Evolutionary conservation across 2,329 filamentous ascomycete species (phyloP), one percentile per base, ranked within the genome.

Genomic region (Pseudogymnoascus sp.): DNA sequence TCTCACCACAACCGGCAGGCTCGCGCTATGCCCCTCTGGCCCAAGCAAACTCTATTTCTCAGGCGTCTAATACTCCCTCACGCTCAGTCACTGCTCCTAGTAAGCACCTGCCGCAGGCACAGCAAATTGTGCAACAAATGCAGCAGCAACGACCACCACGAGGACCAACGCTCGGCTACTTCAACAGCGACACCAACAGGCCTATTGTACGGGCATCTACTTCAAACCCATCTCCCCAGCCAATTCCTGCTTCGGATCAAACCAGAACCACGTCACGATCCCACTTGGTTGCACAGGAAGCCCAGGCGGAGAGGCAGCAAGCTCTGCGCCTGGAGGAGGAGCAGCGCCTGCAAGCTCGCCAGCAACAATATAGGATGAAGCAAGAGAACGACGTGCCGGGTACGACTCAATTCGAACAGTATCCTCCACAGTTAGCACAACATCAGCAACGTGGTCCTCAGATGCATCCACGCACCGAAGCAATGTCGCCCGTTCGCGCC

Each of bases 351-450:
- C 31, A 42, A n/a, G 35, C 58, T 4, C 59, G 31, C n/a, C 61
- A 62, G 21, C 58, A 62, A 58, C 75, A 74, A 33, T 72, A 71
- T 61, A 70, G 73, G n/a, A 64, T 71, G 64, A 72, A 73, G 63
- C 68, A 72, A 63, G 71, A 73, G 61, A 63, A 52, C 2, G 69
- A 70, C 10, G 72, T 33, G 62, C 70, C 48, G 70, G 74, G 65
- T 66, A 71, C 61, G 70, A 78, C 60, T 61, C 71, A 66, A 70
- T 76, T 63, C 59, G 72, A 73, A 58, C 64, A 66, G 10, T 73
- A 72, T 62, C 60, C 65, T 2, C 63, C 15, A 55, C 48, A 55
- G 31, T 5, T 55, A 55, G n/a, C 68, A 18, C 64, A 68, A 37
- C 29, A 62, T 27, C 64, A 67, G 29, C 69, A 65, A 33, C 33